Conservation (phyloP, 179 eudicot genomes). For the Silene vulgaris region DNA sequence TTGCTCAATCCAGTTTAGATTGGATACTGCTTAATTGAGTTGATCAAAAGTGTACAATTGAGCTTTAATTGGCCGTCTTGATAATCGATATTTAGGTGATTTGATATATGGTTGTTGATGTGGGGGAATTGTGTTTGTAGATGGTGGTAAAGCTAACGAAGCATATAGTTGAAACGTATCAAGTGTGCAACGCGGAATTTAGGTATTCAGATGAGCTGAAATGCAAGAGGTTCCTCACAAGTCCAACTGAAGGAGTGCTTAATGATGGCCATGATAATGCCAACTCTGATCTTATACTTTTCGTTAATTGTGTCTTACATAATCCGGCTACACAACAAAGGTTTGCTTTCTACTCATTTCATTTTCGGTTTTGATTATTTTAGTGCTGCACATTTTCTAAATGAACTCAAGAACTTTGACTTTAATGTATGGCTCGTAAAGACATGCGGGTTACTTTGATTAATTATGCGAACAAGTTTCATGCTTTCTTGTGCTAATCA, state of each 20-base stretch:
- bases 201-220: constrained; percentile 61
- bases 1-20: background rate
- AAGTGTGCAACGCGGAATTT: constrained; percentile 76
- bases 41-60: background rate
- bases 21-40: background rate
- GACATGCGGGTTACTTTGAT: background rate
- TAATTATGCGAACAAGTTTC: background rate
- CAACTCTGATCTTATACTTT: constrained; percentile 82
- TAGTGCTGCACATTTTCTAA: background rate
- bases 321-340: constrained; percentile 57
- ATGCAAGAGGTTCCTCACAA: constrained; percentile 82
- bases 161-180: constrained; percentile 81
- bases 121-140: constrained; percentile 22
- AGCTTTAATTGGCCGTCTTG: background rate
- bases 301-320: constrained; percentile 55
- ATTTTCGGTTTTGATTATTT: background rate
- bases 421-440: background rate
- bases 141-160: constrained; percentile 75
- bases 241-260: constrained; percentile 75
- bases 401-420: background rate
- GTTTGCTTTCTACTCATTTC: constrained; percentile 36
- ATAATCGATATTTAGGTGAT: background rate
- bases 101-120: background rate
- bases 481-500: constrained; percentile 6
- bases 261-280: constrained; percentile 91